Percentiles rank a stretch among this genome's conserved stretches.
These are phyloP conservation scores for Cladosporium austrohemisphaericum DNA, from an alignment of 2,329 filamentous ascomycete species.

Conservation along the genomic window DNA sequence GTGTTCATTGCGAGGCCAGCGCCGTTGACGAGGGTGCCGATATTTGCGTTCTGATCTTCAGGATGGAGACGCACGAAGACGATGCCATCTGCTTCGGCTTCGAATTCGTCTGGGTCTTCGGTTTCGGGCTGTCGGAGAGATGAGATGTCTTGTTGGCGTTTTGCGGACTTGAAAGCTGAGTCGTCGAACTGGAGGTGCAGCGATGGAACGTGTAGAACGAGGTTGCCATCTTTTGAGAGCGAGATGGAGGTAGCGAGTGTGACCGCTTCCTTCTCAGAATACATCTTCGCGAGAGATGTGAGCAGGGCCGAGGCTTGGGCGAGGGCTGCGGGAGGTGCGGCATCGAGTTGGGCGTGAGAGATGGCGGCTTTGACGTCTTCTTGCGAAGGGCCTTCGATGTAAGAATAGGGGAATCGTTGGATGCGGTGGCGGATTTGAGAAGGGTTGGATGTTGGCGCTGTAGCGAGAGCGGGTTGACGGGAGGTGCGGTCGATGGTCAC, in stretches of 20 bases:
- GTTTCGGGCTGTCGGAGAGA: conserved; percentile 49
- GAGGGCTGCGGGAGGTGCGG: conserved; percentile 42
- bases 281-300: conserved; percentile 55
- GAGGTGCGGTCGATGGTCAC: conserved; percentile 63
- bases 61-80: conserved; percentile 65
- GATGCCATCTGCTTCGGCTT: conserved; percentile 67
- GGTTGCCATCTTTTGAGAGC: conserved; percentile 30
- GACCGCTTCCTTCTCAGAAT: conserved; percentile 63
- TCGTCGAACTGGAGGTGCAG: conserved; percentile 66
- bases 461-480: conserved; percentile 61
- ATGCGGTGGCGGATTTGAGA: conserved; percentile 42
- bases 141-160: conserved; percentile 61
- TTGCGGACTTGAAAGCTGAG: conserved; percentile 60
- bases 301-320: conserved; percentile 50
- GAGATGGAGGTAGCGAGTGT: conserved; percentile 50
- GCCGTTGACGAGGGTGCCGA: conserved; percentile 84
- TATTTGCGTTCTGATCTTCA: conserved; percentile 51
- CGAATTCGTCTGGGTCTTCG: conserved; percentile 56
- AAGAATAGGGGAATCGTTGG: conserved; percentile 60
- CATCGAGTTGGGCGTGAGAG: conserved; percentile 52
- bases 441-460: conserved; percentile 50
- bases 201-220: conserved; percentile 47
- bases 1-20: conserved; percentile 91
- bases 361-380: conserved; percentile 42
- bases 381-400: conserved; percentile 43